Conservation (phyloP, 306 rosid species). For the Phaseolus lunatus region DNA sequence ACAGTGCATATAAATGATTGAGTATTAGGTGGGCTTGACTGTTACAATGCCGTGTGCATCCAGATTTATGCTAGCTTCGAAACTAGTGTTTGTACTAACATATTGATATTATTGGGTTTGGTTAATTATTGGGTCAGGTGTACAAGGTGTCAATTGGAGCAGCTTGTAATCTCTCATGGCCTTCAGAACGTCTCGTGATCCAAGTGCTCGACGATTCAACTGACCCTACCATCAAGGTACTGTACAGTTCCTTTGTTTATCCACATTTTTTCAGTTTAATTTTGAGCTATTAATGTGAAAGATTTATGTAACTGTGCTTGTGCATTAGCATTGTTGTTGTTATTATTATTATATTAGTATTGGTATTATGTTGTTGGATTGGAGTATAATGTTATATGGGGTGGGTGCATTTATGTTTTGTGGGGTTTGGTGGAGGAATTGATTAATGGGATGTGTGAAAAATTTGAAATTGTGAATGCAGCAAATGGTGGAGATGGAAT, state of each 20-base stretch:
- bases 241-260: too few species aligned
- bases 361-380: too few species aligned
- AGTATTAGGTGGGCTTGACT: not conserved
- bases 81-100: not conserved
- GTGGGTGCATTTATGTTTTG: constrained; percentile 37
- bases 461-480: constrained; percentile 35
- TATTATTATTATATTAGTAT: too few species aligned
- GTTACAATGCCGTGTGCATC: not conserved
- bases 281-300: not conserved
- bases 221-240: constrained; percentile 86
- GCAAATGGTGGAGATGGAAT: constrained; percentile 97
- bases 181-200: constrained; percentile 93
- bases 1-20: not conserved
- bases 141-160: constrained; percentile 99
- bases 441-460: not conserved
- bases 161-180: constrained; percentile 97
- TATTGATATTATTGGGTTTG: not conserved
- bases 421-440: not conserved
- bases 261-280: not conserved
- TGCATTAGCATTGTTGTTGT: too few species aligned
- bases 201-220: constrained; percentile 98
- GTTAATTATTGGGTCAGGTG: constrained; percentile 58
- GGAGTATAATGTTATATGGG: not conserved
- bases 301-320: too few species aligned
- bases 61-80: constrained; percentile 31